Base-by-base conservation (phyloP, 768 basidiomycete species). In the Kwoniella mangroviensis region DNA sequence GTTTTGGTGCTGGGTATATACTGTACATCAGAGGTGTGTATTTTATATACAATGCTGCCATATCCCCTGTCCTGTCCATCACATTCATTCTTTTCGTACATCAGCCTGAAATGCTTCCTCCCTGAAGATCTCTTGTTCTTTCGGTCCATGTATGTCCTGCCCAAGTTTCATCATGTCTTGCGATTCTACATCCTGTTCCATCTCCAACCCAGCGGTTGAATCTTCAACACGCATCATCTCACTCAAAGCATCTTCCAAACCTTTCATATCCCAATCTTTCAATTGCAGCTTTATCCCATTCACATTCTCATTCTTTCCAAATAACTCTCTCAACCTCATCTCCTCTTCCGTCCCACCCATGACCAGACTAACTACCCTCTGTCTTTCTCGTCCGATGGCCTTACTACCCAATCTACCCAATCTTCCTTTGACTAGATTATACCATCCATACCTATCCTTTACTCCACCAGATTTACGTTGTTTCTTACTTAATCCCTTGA, bases 301-400 rank as follows among this genome's bases (percentile, higher is more conserved):
- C 15, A 6, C 52, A 13, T 34, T 34, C 5, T 34, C 57, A 4
- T 26, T 3, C 12, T 43, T 24, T 42, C 59, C 55, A 59, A 72
- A 72, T 26, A 72, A 5, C 28, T 69, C 63, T 22, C 51, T 57
- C 56, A 72, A 42, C 22, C 67, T 68, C 64, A 56, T 62, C 57
- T 72, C 67, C 11, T 72, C 71, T 40, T 65, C 71, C 19, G 54
- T 65, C 6, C 67, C 71, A 6, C n/a, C 56, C 63, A 65, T 65
- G 10, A 72, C 71, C 13, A 72, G 7, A 24, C 65, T 68, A 12
- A 72, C 62, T 3, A 72, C 67, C 28, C 58, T 49, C 53, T 72
- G 71, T 59, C 28, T 40, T n/a, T 28, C 51, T 17, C 21, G 34
- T 5, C 19, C 40, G 24, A 4, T 4, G 17, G 58, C 43, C 12